These are phyloP conservation scores for Backusella macrospora DNA, from an alignment of 192 early-diverging fungal genomes.

Conservation along the genomic window DNA sequence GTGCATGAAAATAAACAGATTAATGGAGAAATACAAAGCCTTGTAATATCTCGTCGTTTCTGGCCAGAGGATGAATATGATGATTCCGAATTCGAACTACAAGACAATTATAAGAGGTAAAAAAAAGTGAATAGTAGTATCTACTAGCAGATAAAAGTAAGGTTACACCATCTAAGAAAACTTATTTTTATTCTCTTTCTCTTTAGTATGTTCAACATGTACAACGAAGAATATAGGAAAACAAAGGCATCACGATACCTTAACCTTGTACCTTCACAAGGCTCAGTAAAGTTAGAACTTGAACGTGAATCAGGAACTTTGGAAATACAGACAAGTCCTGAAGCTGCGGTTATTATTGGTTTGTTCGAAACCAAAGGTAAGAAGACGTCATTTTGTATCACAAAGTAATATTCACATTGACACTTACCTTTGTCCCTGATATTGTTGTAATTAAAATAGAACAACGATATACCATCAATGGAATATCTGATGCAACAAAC, in stretches of 20 bases:
- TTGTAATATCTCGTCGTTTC: slow-evolving; percentile 16
- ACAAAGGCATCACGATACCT: slow-evolving; percentile 14
- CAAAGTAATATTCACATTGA: background rate
- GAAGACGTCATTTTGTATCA: background rate
- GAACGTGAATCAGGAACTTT: slow-evolving; percentile 3
- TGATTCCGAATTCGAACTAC: background rate
- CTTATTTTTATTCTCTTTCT: background rate
- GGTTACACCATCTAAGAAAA: background rate
- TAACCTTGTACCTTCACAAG: slow-evolving; percentile 15
- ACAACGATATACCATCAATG: background rate
- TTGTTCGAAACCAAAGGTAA: slow-evolving; percentile 31
- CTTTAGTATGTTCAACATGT: slow-evolving; percentile 15
- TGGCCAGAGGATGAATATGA: slow-evolving; percentile 28
- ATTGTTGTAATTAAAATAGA: slow-evolving; percentile 12
- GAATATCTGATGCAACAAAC: background rate
- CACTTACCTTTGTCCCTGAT: too few species aligned
- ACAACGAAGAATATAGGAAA: slow-evolving; percentile 11
- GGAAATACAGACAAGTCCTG: background rate
- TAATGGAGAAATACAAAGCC: background rate
- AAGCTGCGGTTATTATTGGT: slow-evolving; percentile 16
- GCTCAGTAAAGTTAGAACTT: slow-evolving; percentile 26
- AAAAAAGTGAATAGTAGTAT: background rate
- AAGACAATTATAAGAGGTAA: background rate
- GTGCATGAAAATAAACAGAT: slow-evolving; percentile 15
- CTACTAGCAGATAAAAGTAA: background rate